phyloP scores from a whole-genome alignment of 2,329 filamentous ascomycete genomes.

The Bipolaris victoriae region DNA sequence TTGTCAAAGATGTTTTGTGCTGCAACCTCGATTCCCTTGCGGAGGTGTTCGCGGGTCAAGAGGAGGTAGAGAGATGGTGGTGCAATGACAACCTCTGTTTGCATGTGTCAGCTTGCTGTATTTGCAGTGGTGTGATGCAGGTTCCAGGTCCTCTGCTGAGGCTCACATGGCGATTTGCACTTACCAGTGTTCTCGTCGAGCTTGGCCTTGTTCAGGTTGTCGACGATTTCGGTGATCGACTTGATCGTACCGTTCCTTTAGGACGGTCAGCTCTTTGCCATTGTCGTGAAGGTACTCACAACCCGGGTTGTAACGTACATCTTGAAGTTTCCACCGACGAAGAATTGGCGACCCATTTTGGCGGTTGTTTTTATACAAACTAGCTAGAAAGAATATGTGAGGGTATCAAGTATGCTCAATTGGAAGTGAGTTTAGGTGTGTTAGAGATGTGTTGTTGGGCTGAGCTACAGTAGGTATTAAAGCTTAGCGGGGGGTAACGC shows the following conservation, averaged over 20 bases:
- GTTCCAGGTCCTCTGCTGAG: not conserved
- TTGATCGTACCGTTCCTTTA: constrained; percentile 89
- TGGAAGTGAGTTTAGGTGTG: constrained; percentile 19
- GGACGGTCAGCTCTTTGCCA: constrained; percentile 24
- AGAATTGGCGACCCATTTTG: constrained; percentile 94
- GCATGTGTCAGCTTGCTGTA: constrained; percentile 12
- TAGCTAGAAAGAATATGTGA: constrained; percentile 11
- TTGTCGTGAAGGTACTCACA: constrained; percentile 25
- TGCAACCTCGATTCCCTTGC: constrained; percentile 79
- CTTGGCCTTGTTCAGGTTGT: constrained; percentile 83
- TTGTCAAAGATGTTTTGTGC: constrained; percentile 98
- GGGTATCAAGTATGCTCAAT: constrained; percentile 12
- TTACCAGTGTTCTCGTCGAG: constrained; percentile 76
- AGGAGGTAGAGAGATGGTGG: constrained; percentile 91
- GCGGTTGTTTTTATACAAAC: constrained; percentile 48
- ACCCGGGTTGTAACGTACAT: constrained; percentile 66
- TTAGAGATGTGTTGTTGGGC: constrained; percentile 31
- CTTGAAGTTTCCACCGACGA: constrained; percentile 99
- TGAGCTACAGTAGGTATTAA: constrained; percentile 34
- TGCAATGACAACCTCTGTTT: constrained; percentile 87
- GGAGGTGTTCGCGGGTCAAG: constrained; percentile 79
- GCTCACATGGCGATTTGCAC: not conserved
- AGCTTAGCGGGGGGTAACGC: constrained; percentile 20
- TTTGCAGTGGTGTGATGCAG: constrained; percentile 6
- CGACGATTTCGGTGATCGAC: constrained; percentile 88